Base-by-base conservation (phyloP, 352 stramenopile genomes). In the Peronospora belbahrii region DNA sequence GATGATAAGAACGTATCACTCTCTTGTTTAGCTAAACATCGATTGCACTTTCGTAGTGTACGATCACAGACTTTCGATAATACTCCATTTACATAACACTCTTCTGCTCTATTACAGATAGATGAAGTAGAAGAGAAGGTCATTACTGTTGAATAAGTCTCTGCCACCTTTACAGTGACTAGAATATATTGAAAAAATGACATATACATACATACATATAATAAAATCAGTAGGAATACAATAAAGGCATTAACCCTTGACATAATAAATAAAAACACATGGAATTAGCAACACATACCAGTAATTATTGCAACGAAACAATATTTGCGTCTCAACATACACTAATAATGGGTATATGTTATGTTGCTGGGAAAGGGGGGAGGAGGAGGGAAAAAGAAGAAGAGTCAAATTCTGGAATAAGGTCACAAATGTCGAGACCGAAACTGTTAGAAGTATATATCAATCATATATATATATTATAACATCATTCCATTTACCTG, bases 51-150 rank as follows among this genome's bases (percentile, higher is more conserved):
- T 31, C 59, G 60, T 32, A 61, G 52, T 4, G 52, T 61, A 14
- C 65, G 66, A 52, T 80, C 43, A 50, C 71, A 83, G 10, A 68
- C 55, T 42, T 70, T 77, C 6, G 53, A 59, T n/a, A 54, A 56
- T 20, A 41, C 62, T 15, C 65, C 67, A 23, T 78, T 59, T 47
- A 76, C 58, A 35, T 74, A 74, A 56, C 70, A 82, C 34, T 67
- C 62, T 17, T 70, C 43, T 0, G 48, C 64, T 24, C 56, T 56
- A 23, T 6, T 53, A 34, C 66, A 78, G n/a, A 76, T 56, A 3
- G 51, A 58, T n/a, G n/a, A n/a, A n/a, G n/a, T n/a, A 28, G 51
- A 57, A 14, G 30, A 46, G 17, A 28, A 48, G 20, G 23, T 19
- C 13, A 32, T 17, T 17, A 8, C 23, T 6, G 38, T 54, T 9